Percentiles rank a stretch among this genome's conserved stretches.
Conservation (phyloP, 2,329 filamentous ascomycete species). For the Xylaria sp. region DNA sequence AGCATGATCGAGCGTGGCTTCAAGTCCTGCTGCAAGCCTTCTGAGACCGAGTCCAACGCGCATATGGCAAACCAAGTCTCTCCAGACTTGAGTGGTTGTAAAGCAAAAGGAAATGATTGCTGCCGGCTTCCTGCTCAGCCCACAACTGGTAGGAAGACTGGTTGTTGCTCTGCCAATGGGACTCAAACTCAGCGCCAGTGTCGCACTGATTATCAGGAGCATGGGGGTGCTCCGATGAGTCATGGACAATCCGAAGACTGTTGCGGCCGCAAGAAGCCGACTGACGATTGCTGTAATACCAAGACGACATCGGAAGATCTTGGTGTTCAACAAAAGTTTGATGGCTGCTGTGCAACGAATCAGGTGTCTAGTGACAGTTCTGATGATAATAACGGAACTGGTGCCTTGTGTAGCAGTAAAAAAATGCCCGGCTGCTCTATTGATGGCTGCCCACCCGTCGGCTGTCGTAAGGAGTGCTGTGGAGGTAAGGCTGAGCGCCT, state of each 20-base stretch:
- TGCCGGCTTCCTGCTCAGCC: constrained; percentile 2
- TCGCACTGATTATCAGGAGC: background rate
- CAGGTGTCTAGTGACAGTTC: background rate
- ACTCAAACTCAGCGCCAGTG: constrained; percentile 12
- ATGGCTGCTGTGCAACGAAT: constrained; percentile 1
- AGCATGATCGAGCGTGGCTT: constrained; percentile 35
- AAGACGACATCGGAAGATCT: background rate
- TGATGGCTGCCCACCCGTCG: background rate
- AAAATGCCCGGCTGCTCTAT: background rate
- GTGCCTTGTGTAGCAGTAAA: background rate
- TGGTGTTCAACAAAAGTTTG: background rate
- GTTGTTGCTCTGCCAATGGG: constrained; percentile 5
- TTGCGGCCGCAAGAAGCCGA: constrained; percentile 12
- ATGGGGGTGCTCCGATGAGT: background rate
- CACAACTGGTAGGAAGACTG: background rate
- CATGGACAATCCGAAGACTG: background rate
- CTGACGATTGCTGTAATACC: constrained; percentile 12
- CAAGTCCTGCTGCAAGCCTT: constrained; percentile 30
- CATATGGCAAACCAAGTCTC: background rate
- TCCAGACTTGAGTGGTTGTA: background rate
- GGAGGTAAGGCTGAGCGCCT: background rate
- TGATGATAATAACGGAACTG: background rate
- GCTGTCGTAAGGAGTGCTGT: constrained; percentile 18
- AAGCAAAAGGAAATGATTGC: constrained; percentile 1
- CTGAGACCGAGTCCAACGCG: background rate